Evolutionary conservation across 345 rosid genomes (phyloP).

Genomic region (Iberis pinnata): DNA sequence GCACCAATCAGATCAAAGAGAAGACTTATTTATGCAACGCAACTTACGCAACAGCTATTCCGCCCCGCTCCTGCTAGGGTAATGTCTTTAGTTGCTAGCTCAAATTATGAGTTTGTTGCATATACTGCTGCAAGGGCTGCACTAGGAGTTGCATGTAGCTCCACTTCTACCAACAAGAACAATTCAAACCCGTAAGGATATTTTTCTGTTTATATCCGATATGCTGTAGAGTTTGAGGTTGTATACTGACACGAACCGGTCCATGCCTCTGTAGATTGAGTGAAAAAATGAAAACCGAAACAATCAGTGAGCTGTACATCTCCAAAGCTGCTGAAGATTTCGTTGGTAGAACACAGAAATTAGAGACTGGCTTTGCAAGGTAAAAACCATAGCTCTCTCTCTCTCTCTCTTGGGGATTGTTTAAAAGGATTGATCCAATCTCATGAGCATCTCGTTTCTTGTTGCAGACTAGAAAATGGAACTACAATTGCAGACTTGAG

Average conservation of each 20-base stretch:
- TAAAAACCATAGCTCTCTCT: conserved; percentile 19
- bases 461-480: conserved; percentile 67
- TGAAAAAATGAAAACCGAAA: conserved; percentile 40
- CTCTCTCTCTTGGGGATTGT: background rate
- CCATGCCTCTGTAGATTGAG: conserved; percentile 30
- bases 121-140: conserved; percentile 49
- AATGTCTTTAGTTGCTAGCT: conserved; percentile 37
- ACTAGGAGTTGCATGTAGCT: conserved; percentile 66
- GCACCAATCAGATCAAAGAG: conserved; percentile 50
- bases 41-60: conserved; percentile 72
- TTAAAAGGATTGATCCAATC: conserved; percentile 2
- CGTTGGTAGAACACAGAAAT: conserved; percentile 41
- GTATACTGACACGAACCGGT: background rate
- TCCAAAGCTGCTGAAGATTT: conserved; percentile 60
- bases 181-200: conserved; percentile 51
- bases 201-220: background rate
- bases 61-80: conserved; percentile 47
- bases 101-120: conserved; percentile 46
- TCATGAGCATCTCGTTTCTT: conserved; percentile 10
- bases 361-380: conserved; percentile 63
- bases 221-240: background rate
- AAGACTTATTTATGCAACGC: conserved; percentile 68
- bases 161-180: conserved; percentile 25
- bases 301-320: conserved; percentile 43
- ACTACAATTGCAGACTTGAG: conserved; percentile 55